A percentile compares a stretch with the other conserved stretches of the same genome.
Conservation (phyloP, 1,284 basidiomycete species). For the Stereum hirsutum region DNA sequence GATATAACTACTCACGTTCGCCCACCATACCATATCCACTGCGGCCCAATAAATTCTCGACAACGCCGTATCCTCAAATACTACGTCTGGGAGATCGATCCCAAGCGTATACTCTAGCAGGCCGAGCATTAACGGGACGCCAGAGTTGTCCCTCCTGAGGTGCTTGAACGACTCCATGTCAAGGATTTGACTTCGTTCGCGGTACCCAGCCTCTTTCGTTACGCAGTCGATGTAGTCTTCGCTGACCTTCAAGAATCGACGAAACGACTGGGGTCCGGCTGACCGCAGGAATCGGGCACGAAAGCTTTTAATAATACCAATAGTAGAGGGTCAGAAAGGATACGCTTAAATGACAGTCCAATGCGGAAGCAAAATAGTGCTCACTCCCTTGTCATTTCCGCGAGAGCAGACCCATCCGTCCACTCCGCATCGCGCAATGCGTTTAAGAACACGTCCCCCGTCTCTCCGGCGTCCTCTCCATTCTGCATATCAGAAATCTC, state of each 20-base stretch:
- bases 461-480: slow-evolving; percentile 42
- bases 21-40: slow-evolving; percentile 60
- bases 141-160: slow-evolving; percentile 59
- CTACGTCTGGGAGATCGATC: slow-evolving; percentile 51
- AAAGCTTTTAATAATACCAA: slow-evolving; percentile 35
- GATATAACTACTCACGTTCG: slow-evolving; percentile 40
- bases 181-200: slow-evolving; percentile 44
- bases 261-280: slow-evolving; percentile 31
- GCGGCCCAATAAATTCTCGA: slow-evolving; percentile 47
- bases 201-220: slow-evolving; percentile 47
- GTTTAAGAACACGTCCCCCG: slow-evolving; percentile 43
- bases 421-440: slow-evolving; percentile 43
- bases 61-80: slow-evolving; percentile 47
- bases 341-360: background rate
- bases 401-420: slow-evolving; percentile 43
- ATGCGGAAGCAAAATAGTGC: slow-evolving; percentile 13
- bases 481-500: slow-evolving; percentile 63
- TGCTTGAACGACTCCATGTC: slow-evolving; percentile 40
- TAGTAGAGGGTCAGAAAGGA: too few species aligned
- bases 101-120: slow-evolving; percentile 52
- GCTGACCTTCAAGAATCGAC: slow-evolving; percentile 44
- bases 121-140: slow-evolving; percentile 52
- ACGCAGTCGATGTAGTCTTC: slow-evolving; percentile 50
- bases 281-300: slow-evolving; percentile 35
- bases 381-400: slow-evolving; percentile 54